Base-by-base conservation (phyloP, 768 basidiomycete genomes). In the Boletus vermiculosoides region DNA sequence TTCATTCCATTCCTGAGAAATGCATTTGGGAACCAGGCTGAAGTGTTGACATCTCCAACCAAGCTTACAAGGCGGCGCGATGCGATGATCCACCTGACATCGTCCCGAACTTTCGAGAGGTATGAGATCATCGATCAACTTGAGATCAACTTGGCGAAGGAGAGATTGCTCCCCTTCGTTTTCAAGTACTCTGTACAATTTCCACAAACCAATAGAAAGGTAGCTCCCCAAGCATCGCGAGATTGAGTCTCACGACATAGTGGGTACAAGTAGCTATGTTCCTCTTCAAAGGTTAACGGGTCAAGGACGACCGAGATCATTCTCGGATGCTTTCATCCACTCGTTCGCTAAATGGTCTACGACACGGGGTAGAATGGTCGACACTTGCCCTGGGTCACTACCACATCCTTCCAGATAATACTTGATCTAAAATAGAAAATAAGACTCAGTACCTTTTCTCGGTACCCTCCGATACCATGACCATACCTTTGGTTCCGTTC, bases 391-490 rank as follows among this genome's bases (percentile, higher is more conserved):
- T 0, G 73, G 64, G 60, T 88, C 73, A 48, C 69, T 75, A 0
- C 91, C 90, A 48, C 76, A 81, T 12, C 90, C 93, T 74, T 95
- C 93, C 30, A 94, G 75, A 66, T 95, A 95, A 70, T 88, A 92
- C 68, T 95, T 95, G 74, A 94, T 90, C 89, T 80, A 51, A 36
- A 51, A 28, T 45, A 41, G 8, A 39, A 39, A n/a, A 50, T 33
- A 23, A 8, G 4, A 52, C 33, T 60, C 34, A 60, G 44, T 11
- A 25, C 20, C 9, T 3, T 31, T 42, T 40, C 23, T 50, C 15
- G 4, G n/a, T 36, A 31, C 4, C 13, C 4, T 9, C 20, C 28
- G 13, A 31, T 7, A 40, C 9, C n/a, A n/a, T 37, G 16, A 23
- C n/a, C 36, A 20, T 64, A 88, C 90, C 83, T 94, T 94, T 0